Evolutionary conservation across 495 filamentous ascomycete species (phyloP).

Genomic region (Penicillium bialowiezense): DNA sequence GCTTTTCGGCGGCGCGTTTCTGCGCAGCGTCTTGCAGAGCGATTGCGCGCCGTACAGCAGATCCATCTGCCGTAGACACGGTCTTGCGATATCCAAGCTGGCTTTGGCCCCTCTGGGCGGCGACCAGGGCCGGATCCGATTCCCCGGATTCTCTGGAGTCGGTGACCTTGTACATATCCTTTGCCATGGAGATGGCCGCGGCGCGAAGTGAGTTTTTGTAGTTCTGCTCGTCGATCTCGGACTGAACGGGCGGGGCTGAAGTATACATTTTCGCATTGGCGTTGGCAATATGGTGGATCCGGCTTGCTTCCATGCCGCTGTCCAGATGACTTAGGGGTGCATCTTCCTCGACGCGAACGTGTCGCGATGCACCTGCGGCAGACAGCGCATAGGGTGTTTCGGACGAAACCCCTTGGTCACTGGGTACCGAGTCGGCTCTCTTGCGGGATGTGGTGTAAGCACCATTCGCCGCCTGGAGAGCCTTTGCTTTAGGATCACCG

Average conservation of each 20-base stretch:
- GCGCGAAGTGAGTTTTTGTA: slow-evolving; percentile 69
- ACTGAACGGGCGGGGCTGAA: slow-evolving; percentile 66
- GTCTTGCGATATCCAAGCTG: slow-evolving; percentile 37
- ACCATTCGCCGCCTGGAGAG: slow-evolving; percentile 69
- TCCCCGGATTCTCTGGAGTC: slow-evolving; percentile 37
- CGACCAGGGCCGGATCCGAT: slow-evolving; percentile 27
- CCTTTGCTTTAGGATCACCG: slow-evolving; percentile 50
- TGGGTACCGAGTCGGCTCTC: slow-evolving; percentile 65
- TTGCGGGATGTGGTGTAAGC: slow-evolving; percentile 62
- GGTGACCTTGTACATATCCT: slow-evolving; percentile 70
- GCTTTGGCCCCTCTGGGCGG: slow-evolving; percentile 39
- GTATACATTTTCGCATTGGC: slow-evolving; percentile 67
- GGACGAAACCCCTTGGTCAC: slow-evolving; percentile 44
- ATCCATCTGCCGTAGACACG: slow-evolving; percentile 29
- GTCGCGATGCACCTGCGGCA: slow-evolving; percentile 60
- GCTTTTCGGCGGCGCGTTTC: slow-evolving; percentile 75
- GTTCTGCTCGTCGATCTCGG: slow-evolving; percentile 70
- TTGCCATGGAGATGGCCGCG: slow-evolving; percentile 84
- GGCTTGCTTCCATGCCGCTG: slow-evolving; percentile 52
- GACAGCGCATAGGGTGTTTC: slow-evolving; percentile 64
- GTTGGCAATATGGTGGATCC: slow-evolving; percentile 51
- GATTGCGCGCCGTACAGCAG: slow-evolving; percentile 43
- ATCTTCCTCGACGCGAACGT: slow-evolving; percentile 28
- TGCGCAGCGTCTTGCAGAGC: slow-evolving; percentile 80
- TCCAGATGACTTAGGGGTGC: slow-evolving; percentile 29